phyloP scores from a whole-genome alignment of 306 rosid genomes.

The Cyamopsis tetragonoloba region DNA sequence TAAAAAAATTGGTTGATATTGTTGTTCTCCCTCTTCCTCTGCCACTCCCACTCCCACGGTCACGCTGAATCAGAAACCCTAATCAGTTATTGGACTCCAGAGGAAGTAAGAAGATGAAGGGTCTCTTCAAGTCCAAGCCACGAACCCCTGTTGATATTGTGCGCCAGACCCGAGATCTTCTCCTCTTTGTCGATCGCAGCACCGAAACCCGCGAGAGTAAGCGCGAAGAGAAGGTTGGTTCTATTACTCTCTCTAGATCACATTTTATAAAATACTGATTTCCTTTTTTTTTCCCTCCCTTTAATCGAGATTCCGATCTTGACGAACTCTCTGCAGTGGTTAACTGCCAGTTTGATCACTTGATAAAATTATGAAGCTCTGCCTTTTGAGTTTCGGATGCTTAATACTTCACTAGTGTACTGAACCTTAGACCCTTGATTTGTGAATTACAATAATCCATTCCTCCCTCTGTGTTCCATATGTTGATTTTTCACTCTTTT shows the following conservation, averaged over 20 bases:
- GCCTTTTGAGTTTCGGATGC: background rate
- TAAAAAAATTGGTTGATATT: background rate
- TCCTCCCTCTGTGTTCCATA: background rate
- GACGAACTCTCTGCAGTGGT: background rate
- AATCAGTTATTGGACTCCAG: background rate
- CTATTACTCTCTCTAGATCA: background rate
- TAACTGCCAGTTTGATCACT: background rate
- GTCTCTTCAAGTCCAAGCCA: slow-evolving; percentile 93
- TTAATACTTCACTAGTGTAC: background rate
- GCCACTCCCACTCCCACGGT: background rate
- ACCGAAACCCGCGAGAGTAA: slow-evolving; percentile 67
- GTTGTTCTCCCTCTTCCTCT: background rate
- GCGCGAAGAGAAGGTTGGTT: slow-evolving; percentile 84
- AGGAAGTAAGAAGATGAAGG: slow-evolving; percentile 53
- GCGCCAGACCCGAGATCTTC: slow-evolving; percentile 90
- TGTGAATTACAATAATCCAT: background rate
- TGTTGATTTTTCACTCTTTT: background rate
- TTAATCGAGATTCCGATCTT: background rate
- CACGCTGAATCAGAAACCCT: slow-evolving; percentile 30
- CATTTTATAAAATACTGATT: background rate
- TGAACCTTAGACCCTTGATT: background rate
- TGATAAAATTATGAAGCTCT: background rate
- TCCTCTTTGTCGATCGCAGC: slow-evolving; percentile 44
- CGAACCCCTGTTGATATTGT: slow-evolving; percentile 82
- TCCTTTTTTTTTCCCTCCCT: background rate